These are phyloP conservation scores for Drechslerella dactyloides DNA, from an alignment of 2,329 filamentous ascomycete genomes.

Conservation along the genomic window DNA sequence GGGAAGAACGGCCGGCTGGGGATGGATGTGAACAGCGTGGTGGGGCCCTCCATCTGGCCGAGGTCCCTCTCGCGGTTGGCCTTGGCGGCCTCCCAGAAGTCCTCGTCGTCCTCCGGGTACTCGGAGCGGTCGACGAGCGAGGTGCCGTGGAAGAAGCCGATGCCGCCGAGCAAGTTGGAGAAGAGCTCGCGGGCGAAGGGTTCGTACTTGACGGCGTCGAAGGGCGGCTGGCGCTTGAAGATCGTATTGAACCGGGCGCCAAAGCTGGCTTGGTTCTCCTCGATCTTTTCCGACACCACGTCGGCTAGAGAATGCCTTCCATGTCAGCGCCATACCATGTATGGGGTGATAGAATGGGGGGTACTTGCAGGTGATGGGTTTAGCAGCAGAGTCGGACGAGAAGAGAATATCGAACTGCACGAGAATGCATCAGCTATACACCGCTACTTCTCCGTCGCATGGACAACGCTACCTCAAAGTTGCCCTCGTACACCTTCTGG, in stretches of 20 bases:
- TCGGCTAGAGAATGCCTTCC: constrained; percentile 58
- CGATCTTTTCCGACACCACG: constrained; percentile 73
- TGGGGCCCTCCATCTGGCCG: constrained; percentile 73
- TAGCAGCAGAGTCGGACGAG: constrained; percentile 73
- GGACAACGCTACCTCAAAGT: constrained; percentile 70
- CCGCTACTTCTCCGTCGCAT: constrained; percentile 13
- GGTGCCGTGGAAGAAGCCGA: constrained; percentile 92
- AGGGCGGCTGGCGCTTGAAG: constrained; percentile 77
- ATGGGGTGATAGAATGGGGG: not conserved
- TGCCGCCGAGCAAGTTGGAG: constrained; percentile 89
- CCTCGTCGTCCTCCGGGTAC: constrained; percentile 93
- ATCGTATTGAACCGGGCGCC: constrained; percentile 74
- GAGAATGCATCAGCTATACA: constrained; percentile 8
- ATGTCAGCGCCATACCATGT: constrained; percentile 19
- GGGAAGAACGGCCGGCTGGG: constrained; percentile 96
- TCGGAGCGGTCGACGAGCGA: constrained; percentile 90
- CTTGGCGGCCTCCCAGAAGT: constrained; percentile 91
- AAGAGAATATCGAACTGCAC: constrained; percentile 84
- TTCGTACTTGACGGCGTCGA: constrained; percentile 73
- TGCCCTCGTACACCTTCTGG: constrained; percentile 87
- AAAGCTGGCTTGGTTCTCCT: constrained; percentile 71
- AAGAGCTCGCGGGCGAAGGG: constrained; percentile 88
- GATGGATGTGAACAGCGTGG: constrained; percentile 87
- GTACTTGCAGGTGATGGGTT: constrained; percentile 63
- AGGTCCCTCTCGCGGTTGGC: constrained; percentile 65